Base-by-base conservation (phyloP, 1,139 yeast species). In the Suhomyces coccinellae region DNA sequence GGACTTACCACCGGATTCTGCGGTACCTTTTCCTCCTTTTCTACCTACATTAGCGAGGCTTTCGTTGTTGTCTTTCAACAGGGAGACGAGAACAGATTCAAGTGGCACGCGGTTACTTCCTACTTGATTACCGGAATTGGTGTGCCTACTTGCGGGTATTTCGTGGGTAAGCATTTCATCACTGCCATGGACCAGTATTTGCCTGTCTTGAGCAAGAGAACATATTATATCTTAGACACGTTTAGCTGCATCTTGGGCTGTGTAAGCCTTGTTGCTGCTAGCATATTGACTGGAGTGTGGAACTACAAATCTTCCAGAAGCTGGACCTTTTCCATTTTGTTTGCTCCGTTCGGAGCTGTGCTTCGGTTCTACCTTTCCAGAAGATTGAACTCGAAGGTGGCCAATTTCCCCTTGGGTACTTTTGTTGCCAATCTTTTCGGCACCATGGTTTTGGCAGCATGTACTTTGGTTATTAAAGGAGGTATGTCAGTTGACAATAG, bases 11-110 rank as follows among this genome's bases (percentile, higher is more conserved):
- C 93, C 0, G 99, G 98, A 0, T 85, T 82, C 55, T 89, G 93
- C 65, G 99, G 99, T 0, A 76, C 93, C 0, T 67, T 85, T 36
- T 87, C 97, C 1, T 87, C 97, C 0, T 89, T 88, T 56, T 85
- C 96, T 4, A 71, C 93, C 0, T 70, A 85, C 51, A 73, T 89
- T 33, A 57, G 84, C 12, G 93, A 86, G 51, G 64, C 79, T 4
- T 86, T 87, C 57, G 66, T 74, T 37, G 70, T 73, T 38, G 67
- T 86, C 3, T 83, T 81, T 52, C 71, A 80, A 6, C 97, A 89
- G 0, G 89, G 88, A 61, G 95, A 96, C 0, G 80, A 87, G 6
- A 81, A 88, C 82, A 86, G 83, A 51, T 80, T 79, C 27, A 5
- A 22, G 14, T 34, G 36, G 36, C 9, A 22, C 13, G n/a, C 36